phyloP scores from a whole-genome alignment of 1,284 basidiomycete genomes.

The Tylopilus sp. region DNA sequence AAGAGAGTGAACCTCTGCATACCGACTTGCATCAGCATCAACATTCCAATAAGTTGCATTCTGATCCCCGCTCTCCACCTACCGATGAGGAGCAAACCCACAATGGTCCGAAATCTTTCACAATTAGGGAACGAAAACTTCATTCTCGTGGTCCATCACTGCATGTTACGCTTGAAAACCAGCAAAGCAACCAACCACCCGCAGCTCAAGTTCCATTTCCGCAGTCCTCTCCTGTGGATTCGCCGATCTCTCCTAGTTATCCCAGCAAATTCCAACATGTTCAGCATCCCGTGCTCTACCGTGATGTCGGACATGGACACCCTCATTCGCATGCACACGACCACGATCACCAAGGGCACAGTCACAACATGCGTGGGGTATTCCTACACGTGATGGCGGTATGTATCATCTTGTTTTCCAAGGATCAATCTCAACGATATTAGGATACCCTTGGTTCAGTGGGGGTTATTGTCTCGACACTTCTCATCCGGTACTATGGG shows the following conservation, averaged over 20 bases:
- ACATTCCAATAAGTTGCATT: slow-evolving; percentile 27
- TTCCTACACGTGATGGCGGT: slow-evolving; percentile 91
- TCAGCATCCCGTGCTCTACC: slow-evolving; percentile 33
- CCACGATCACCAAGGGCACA: slow-evolving; percentile 73
- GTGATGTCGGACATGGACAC: slow-evolving; percentile 43
- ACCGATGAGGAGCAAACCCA: slow-evolving; percentile 6
- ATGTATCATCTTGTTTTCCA: slow-evolving; percentile 30
- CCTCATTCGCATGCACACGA: slow-evolving; percentile 40
- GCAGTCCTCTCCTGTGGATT: slow-evolving; percentile 34
- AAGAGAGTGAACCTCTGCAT: slow-evolving; percentile 16
- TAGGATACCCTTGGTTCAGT: slow-evolving; percentile 89
- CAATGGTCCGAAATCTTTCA: slow-evolving; percentile 11
- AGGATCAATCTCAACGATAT: slow-evolving; percentile 14
- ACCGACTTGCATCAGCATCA: slow-evolving; percentile 16
- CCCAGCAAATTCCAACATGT: slow-evolving; percentile 34
- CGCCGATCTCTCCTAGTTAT: slow-evolving; percentile 34
- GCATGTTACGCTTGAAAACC: slow-evolving; percentile 22
- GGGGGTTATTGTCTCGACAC: slow-evolving; percentile 96
- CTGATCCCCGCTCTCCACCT: slow-evolving; percentile 31
- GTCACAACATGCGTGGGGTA: slow-evolving; percentile 99
- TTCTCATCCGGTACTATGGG: slow-evolving; percentile 95
- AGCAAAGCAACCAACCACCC: slow-evolving; percentile 41
- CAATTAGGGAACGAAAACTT: slow-evolving; percentile 30
- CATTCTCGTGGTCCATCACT: slow-evolving; percentile 35
- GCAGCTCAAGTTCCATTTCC: slow-evolving; percentile 64